These are phyloP conservation scores for Trichoderma aggressivum DNA, from an alignment of 2,329 filamentous ascomycete species.

Conservation along the genomic window DNA sequence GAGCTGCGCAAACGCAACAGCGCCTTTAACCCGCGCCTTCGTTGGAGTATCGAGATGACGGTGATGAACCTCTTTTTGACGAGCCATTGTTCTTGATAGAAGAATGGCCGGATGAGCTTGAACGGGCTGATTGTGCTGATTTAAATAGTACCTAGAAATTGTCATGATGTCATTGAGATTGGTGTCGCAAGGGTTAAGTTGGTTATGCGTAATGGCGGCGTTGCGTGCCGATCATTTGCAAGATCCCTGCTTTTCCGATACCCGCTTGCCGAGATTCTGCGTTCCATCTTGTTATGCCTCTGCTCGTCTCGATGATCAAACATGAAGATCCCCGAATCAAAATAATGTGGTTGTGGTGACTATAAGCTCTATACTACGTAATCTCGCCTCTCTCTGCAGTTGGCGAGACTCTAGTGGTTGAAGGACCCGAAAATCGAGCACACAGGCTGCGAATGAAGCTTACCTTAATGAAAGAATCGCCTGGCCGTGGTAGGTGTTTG, in stretches of 20 bases:
- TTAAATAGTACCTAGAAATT: background rate
- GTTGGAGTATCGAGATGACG: background rate
- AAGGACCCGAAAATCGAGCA: too few species aligned
- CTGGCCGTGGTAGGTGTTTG: too few species aligned
- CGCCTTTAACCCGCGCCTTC: background rate
- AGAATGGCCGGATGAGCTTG: background rate
- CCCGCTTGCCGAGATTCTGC: background rate
- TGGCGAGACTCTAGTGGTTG: too few species aligned
- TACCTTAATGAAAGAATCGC: too few species aligned
- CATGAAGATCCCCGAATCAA: too few species aligned
- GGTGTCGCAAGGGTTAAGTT: background rate
- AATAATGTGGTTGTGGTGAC: too few species aligned
- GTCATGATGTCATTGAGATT: background rate
- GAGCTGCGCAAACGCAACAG: background rate
- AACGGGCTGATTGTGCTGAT: background rate
- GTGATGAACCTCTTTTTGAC: background rate
- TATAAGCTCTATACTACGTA: too few species aligned
- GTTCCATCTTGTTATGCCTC: too few species aligned
- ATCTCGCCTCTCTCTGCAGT: too few species aligned
- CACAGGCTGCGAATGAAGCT: too few species aligned
- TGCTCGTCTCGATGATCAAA: too few species aligned
- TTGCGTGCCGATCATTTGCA: background rate
- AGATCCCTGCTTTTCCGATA: background rate
- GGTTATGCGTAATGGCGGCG: background rate
- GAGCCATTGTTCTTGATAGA: background rate